Evolutionary conservation across 257 asterid genomes (phyloP).

Genomic region (Solanum paucissectum): DNA sequence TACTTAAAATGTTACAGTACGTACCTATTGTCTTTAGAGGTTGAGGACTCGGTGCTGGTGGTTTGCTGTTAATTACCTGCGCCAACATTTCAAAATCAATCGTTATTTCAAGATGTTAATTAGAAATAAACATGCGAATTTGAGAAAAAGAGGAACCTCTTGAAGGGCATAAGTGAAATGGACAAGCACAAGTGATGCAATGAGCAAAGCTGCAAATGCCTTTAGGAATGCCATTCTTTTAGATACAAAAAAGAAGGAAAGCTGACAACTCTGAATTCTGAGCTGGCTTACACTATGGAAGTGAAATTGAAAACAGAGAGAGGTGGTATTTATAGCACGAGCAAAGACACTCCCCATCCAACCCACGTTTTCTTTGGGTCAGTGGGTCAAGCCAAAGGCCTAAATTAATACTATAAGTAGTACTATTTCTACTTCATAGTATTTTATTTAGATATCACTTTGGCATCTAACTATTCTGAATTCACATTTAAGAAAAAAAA

Average conservation of each 20-base stretch:
- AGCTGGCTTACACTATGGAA: background rate
- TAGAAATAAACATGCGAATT: background rate
- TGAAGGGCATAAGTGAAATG: slow-evolving; percentile 10
- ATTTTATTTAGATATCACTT: background rate
- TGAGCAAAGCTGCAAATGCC: background rate
- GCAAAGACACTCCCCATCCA: background rate
- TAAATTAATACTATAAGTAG: background rate
- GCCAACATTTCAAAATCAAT: background rate
- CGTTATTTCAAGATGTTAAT: background rate
- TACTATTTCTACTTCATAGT: background rate
- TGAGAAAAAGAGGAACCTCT: background rate
- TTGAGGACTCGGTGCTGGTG: slow-evolving; percentile 3
- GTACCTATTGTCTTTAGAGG: background rate
- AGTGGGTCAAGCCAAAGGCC: background rate
- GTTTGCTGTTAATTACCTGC: background rate
- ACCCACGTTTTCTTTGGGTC: background rate
- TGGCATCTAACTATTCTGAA: background rate
- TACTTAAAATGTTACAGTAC: background rate
- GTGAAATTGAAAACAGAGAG: background rate
- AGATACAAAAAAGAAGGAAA: background rate
- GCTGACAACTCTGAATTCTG: background rate
- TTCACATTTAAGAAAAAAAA: background rate
- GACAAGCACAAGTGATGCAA: slow-evolving; percentile 5
- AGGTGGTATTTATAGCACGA: background rate
- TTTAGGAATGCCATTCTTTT: slow-evolving; percentile 3